Conservation (phyloP, 129 eudicot species). For the Helianthus tuberosus region DNA sequence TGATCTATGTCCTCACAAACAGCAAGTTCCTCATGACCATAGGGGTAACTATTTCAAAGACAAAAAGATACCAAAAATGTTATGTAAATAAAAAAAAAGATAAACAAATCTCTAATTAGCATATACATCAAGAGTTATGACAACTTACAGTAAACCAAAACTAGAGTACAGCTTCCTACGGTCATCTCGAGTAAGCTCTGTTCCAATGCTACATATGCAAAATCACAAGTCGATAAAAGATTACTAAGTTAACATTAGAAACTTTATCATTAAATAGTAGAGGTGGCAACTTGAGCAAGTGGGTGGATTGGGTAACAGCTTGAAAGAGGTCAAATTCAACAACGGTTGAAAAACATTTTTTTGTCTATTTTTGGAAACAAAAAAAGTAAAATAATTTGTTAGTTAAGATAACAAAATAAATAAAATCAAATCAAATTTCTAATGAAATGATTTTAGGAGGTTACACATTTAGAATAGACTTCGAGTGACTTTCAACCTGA, state of each 20-base stretch:
- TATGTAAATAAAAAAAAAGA: neutral
- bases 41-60: constrained; percentile 59
- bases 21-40: constrained; percentile 95
- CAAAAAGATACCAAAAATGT: neutral
- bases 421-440: neutral
- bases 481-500: neutral
- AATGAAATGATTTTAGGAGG: neutral
- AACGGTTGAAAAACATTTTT: neutral
- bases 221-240: neutral
- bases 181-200: constrained; percentile 94
- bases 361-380: neutral
- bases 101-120: neutral
- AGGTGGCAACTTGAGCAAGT: neutral
- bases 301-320: neutral
- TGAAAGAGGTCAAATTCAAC: neutral
- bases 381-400: neutral
- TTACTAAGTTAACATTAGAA: neutral
- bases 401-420: neutral
- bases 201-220: constrained; percentile 73
- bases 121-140: neutral
- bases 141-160: constrained; percentile 84
- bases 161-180: constrained; percentile 90
- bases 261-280: constrained; percentile 5
- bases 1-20: constrained; percentile 89
- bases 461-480: neutral